Base-by-base conservation (phyloP, 1,139 yeast genomes). In the Pichia sp. region DNA sequence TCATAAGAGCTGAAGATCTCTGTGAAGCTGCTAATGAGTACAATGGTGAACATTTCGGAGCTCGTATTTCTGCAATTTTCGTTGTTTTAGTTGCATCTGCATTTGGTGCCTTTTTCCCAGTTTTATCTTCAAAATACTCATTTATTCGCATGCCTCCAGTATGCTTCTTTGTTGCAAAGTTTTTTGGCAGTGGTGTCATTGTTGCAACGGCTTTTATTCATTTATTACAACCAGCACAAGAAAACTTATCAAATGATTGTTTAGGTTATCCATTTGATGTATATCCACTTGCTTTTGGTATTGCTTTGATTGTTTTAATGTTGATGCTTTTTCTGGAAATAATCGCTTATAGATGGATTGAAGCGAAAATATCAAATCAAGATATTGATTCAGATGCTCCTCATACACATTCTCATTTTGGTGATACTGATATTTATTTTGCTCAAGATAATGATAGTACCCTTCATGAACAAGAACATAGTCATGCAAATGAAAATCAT, bases 101-200 rank as follows among this genome's bases (percentile, higher is more conserved):
- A 1, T 57, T 77, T 35, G 83, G 81, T 24, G 69, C 80, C 0
- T 74, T 74, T 49, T 72, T 80, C 60, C 87, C 86, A 3, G 59
- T 80, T 5, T 54, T 79, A 30, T 68, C 82, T 1, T 75, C 83
- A 7, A 66, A 64, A 47, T 72, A 73, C 53, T 73, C 81, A 1
- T 66, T 70, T 46, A 63, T 79, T 32, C 65, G 72, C 47, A 50
- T 82, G 51, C 88, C 86, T 4, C 57, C 68, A 8, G 68, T 75
- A 72, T 72, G 79, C 45, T 86, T 78, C 57, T 79, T 83, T 56
- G 61, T 78, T 31, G 84, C 88, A 41, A 85, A 85, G 55, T 86
- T 76, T 65, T 87, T 88, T 60, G 96, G 96, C 46, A 80, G 94
- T 2, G 96, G 96, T 37, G 96, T 88, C 38, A 87, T 88, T 56